These are phyloP conservation scores for Phialemoniopsis sp. DNA, from an alignment of 2,329 filamentous ascomycete genomes.

Conservation along the genomic window DNA sequence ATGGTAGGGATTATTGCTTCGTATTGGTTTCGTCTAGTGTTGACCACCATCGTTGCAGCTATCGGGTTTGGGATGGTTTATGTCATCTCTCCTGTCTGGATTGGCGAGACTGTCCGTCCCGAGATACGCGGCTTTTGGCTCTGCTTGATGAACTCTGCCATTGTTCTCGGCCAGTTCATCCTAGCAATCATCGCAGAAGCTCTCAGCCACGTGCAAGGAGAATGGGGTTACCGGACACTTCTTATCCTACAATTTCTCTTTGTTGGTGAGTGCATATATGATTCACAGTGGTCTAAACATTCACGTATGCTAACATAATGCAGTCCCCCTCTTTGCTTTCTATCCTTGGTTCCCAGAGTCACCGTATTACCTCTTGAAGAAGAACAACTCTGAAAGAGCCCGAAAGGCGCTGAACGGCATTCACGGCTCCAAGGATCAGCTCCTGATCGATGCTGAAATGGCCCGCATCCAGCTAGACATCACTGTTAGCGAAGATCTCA, in stretches of 20 bases:
- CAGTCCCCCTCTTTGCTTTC: too few relatives aligned
- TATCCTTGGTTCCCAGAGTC: constrained; percentile 37
- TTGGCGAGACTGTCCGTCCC: constrained; percentile 27
- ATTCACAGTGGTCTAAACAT: constrained; percentile 18
- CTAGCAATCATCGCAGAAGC: constrained; percentile 4
- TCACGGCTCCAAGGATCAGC: constrained; percentile 22
- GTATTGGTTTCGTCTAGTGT: too few relatives aligned
- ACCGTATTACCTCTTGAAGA: constrained; percentile 33
- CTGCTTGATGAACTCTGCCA: constrained; percentile 29
- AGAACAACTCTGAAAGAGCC: too few relatives aligned
- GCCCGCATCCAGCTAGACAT: constrained; percentile 25
- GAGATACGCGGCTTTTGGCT: constrained; percentile 31
- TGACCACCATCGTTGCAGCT: too few relatives aligned
- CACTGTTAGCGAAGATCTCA: constrained; percentile 17
- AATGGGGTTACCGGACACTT: constrained; percentile 8
- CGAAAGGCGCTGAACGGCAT: constrained; percentile 24
- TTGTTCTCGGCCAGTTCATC: constrained; percentile 28
- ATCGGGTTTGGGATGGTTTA: constrained; percentile 29
- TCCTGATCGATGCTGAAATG: constrained; percentile 26
- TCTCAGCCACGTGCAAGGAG: too few relatives aligned
- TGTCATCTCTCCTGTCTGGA: constrained; percentile 29
- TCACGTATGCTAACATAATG: too few relatives aligned
- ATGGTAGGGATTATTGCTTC: too few relatives aligned
- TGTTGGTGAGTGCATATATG: constrained; percentile 11
- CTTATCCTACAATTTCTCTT: constrained; percentile 6